A percentile compares a stretch with the other conserved stretches of the same genome.
Evolutionary conservation across 441 rosid species (phyloP).

Genomic region (Syzygium syzygioides): DNA sequence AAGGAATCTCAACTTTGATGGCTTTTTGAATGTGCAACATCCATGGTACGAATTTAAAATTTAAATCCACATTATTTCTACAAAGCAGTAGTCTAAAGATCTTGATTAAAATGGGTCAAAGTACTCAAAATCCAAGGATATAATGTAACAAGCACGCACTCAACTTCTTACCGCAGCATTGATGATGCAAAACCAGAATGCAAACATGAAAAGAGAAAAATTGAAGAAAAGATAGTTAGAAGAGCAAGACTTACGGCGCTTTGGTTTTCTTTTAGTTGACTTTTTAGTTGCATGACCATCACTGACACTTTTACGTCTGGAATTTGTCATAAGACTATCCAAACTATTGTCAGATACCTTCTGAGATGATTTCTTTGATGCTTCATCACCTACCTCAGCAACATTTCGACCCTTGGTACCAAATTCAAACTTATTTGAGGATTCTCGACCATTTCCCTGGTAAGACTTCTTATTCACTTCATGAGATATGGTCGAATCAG

Average conservation of each 20-base stretch:
- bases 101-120: neutral
- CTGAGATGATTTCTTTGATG: constrained; percentile 21
- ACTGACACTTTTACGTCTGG: constrained; percentile 6
- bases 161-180: neutral
- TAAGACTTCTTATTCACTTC: neutral
- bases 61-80: neutral
- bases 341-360: constrained; percentile 15
- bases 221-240: neutral
- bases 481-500: neutral
- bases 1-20: neutral
- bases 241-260: constrained; percentile 51
- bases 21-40: neutral
- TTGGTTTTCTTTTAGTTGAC: constrained; percentile 51
- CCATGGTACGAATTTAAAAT: neutral
- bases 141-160: neutral
- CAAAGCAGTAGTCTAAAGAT: neutral
- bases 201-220: neutral
- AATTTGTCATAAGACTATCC: constrained; percentile 12
- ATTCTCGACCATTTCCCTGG: constrained; percentile 15
- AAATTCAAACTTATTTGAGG: constrained; percentile 15
- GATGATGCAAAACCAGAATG: neutral
- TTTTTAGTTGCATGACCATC: constrained; percentile 38
- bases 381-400: constrained; percentile 31
- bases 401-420: constrained; percentile 21
- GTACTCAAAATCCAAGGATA: neutral